These are phyloP conservation scores for Phytophthora cactorum DNA, from an alignment of 352 stramenopile genomes.

Conservation along the genomic window DNA sequence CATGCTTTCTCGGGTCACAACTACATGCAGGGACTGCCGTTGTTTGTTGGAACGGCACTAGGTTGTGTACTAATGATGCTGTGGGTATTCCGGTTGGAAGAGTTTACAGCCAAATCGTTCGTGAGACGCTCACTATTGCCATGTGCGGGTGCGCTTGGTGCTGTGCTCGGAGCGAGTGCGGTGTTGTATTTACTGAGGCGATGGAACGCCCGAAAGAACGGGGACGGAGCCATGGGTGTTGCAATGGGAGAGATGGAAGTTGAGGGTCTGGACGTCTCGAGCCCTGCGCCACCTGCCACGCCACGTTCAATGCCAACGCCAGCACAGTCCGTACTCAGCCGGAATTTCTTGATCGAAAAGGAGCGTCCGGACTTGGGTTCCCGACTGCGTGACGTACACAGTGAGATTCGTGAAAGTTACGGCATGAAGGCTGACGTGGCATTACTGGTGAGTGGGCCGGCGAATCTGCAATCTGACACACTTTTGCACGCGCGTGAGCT, in stretches of 20 bases:
- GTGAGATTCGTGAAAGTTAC: slow-evolving; percentile 60
- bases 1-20: slow-evolving; percentile 43
- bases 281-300: slow-evolving; percentile 41
- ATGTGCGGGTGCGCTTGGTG: slow-evolving; percentile 27
- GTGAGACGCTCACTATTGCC: slow-evolving; percentile 46
- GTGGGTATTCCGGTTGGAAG: slow-evolving; percentile 35
- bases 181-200: slow-evolving; percentile 25
- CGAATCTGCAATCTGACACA: slow-evolving; percentile 43
- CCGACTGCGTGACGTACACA: slow-evolving; percentile 41
- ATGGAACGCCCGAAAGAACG: slow-evolving; percentile 14
- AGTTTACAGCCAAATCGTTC: slow-evolving; percentile 42
- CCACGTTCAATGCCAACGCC: slow-evolving; percentile 39
- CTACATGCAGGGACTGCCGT: slow-evolving; percentile 35
- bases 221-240: slow-evolving; percentile 26
- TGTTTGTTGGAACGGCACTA: slow-evolving; percentile 44
- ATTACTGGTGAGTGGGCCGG: slow-evolving; percentile 54
- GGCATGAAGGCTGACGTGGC: slow-evolving; percentile 47
- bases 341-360: slow-evolving; percentile 45
- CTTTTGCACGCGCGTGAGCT: slow-evolving; percentile 37
- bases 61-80: slow-evolving; percentile 42
- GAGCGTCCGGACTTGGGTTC: slow-evolving; percentile 48
- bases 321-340: slow-evolving; percentile 36
- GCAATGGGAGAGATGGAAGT: slow-evolving; percentile 54
- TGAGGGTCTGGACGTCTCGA: slow-evolving; percentile 37
- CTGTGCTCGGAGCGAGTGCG: slow-evolving; percentile 34